These are phyloP conservation scores for Knoxdaviesia capensis DNA, from an alignment of 2,329 filamentous ascomycete genomes.

Conservation along the genomic window DNA sequence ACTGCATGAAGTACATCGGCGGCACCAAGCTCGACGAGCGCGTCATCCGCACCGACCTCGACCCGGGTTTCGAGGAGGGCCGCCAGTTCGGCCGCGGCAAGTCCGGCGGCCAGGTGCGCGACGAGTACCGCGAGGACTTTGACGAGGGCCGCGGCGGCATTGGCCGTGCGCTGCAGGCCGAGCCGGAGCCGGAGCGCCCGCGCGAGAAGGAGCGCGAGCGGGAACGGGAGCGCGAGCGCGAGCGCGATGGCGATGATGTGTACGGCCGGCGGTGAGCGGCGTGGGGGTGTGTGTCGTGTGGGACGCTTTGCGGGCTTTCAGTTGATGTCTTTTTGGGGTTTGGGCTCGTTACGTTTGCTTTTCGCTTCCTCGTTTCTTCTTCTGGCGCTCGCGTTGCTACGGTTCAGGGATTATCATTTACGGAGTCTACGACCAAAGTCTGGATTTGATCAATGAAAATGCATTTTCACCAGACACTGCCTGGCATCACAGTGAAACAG, in stretches of 20 bases:
- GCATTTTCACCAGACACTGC: too few species aligned
- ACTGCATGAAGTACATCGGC: slow-evolving; percentile 97
- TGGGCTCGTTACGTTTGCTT: too few species aligned
- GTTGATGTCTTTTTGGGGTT: too few species aligned
- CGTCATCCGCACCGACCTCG: slow-evolving; percentile 84
- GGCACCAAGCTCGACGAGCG: slow-evolving; percentile 96
- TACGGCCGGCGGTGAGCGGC: slow-evolving; percentile 4
- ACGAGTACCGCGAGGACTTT: slow-evolving; percentile 94
- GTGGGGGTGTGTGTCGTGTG: too few species aligned
- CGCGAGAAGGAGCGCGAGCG: slow-evolving; percentile 13
- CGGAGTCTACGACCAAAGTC: too few species aligned
- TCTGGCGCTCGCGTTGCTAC: too few species aligned
- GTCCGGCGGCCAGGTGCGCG: slow-evolving; percentile 87
- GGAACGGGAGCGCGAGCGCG: slow-evolving; percentile 13
- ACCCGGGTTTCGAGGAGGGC: slow-evolving; percentile 90
- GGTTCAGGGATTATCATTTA: too few species aligned
- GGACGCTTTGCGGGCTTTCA: too few species aligned
- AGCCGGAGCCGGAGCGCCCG: slow-evolving; percentile 17
- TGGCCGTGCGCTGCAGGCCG: slow-evolving; percentile 48
- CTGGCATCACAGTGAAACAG: too few species aligned
- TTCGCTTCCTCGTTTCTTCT: too few species aligned
- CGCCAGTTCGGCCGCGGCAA: slow-evolving; percentile 91
- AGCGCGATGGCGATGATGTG: slow-evolving; percentile 15
- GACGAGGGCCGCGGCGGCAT: slow-evolving; percentile 86
- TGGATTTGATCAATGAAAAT: too few species aligned